Evolutionary conservation across 1,284 basidiomycete genomes (phyloP), one percentile per base, ranked within the genome.

Genomic region (Neonothopanus nambi): DNA sequence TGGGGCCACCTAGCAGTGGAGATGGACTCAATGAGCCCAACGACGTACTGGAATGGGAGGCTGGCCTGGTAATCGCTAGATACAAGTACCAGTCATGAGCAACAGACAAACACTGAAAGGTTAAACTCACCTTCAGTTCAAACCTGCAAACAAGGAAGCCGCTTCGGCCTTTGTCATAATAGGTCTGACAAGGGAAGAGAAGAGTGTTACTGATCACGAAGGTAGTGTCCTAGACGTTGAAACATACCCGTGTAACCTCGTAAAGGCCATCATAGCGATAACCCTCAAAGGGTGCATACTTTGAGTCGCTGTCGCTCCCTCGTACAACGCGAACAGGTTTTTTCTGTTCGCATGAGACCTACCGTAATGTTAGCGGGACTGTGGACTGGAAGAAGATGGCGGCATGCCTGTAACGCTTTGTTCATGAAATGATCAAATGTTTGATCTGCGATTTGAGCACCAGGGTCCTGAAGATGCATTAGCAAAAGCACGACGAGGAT

Each of bases 191-290:
- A n/a, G n/a, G n/a, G n/a, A 23, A 26, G 17, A 12, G 35, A 23
- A 42, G 20, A 21, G 35, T 42, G 28, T 15, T 20, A 42, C 5
- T 20, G 6, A 18, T 12, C 38, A 30, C 13, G 37, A 28, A 41
- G n/a, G 36, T 9, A 6, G 26, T 20, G 15, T 20, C 9, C 6
- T 20, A 21, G 1, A 35, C 5, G 26, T 7, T 30, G 3, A 33
- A n/a, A 50, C 51, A 15, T 48, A 65, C 64, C 37, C 56, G 42
- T 18, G 68, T 67, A 0, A 78, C 75, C 13, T 60, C 52, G 53
- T 79, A 79, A 23, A 79, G 65, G 0, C 76, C 77, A 49, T 79
- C 76, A 48, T 79, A 78, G 33, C 77, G 73, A 56, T 55, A 74
- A 65, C 75, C 74, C 40, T 39, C 9, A 1, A 23, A 1, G 1